These are phyloP conservation scores for Claviceps fusiformis DNA, from an alignment of 2,329 filamentous ascomycete genomes.

Conservation along the genomic window DNA sequence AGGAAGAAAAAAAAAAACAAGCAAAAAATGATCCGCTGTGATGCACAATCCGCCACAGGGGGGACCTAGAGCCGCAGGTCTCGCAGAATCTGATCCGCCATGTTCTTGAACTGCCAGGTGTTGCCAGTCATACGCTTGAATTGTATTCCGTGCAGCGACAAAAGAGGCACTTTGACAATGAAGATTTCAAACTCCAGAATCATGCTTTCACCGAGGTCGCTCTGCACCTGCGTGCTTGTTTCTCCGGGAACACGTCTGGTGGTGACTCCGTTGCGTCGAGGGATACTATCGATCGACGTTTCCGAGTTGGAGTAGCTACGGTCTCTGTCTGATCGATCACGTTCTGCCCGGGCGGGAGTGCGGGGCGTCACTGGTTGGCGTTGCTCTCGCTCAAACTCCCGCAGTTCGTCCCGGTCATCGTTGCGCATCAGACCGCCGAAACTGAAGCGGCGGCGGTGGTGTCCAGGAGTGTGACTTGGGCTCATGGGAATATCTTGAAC, in stretches of 20 bases:
- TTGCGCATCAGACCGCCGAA: constrained; percentile 53
- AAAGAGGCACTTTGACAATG: constrained; percentile 90
- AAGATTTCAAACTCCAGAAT: constrained; percentile 87
- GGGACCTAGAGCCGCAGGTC: constrained; percentile 63
- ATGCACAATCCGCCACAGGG: not conserved
- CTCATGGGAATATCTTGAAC: constrained; percentile 51
- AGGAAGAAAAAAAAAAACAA: too few relatives aligned
- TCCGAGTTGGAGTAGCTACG: constrained; percentile 80
- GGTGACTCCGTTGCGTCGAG: constrained; percentile 32
- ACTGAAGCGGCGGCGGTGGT: constrained; percentile 72
- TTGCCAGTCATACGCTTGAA: constrained; percentile 95
- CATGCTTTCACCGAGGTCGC: constrained; percentile 73
- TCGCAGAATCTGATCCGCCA: constrained; percentile 89
- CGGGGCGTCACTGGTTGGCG: constrained; percentile 26
- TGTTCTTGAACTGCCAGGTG: constrained; percentile 97
- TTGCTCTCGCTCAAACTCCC: constrained; percentile 38
- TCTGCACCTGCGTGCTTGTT: constrained; percentile 84
- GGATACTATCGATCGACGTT: constrained; percentile 62
- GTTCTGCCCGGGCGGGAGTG: constrained; percentile 27
- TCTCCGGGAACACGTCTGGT: constrained; percentile 59
- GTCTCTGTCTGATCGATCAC: constrained; percentile 26
- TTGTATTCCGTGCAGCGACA: constrained; percentile 88
- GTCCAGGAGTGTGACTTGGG: constrained; percentile 40
- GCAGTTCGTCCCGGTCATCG: constrained; percentile 54
- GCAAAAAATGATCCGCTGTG: not conserved